Evolutionary conservation across 2,329 filamentous ascomycete genomes (phyloP), one percentile per base, ranked within the genome.

Genomic region (Trichoderma koningiopsis): DNA sequence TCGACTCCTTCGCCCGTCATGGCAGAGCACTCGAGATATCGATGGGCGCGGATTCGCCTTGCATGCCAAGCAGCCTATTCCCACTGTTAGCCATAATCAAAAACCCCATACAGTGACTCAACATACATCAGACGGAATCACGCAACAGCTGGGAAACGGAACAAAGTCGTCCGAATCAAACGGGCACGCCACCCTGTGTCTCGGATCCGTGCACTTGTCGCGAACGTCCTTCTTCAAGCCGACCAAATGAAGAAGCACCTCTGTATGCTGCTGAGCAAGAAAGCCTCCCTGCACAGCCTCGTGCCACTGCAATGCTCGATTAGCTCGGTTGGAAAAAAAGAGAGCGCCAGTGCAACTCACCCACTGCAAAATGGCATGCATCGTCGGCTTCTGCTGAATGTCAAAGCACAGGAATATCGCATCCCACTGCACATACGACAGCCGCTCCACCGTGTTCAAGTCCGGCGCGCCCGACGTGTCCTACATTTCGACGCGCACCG

Each of bases 401-500:
- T 81, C 80, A 67, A 81, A 81, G 69, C 80, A 81, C 37, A 81
- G 73, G 68, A 81, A 80, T 0, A 81, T 72, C 1, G 75, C 78
- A 4, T 81, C 79, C 79, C 78, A 81, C 6, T 72, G 55, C 14
- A 81, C 77, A 69, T 80, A 80, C 24, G 77, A 76, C 35, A 81
- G 67, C 5, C 74, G 74, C 58, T 77, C 73, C 7, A 81, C 75
- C 2, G 75, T 79, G 58, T 75, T 76, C 40, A 81, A 73, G 56
- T 81, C 80, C 3, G 77, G 76, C 29, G 78, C 76, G 72, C 80
- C 80, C 31, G 80, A 81, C 71, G 79, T 81, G 70, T 81, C 80
- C 80, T 79, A 81, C 68, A 81, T 68, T 73, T 81, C 80, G 61
- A 79, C 71, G 69, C 73, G 74, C 1, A 74, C 75, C 55, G 74